phyloP scores from a whole-genome alignment of 2,329 filamentous ascomycete species.

The Parafenestella ontariensis region DNA sequence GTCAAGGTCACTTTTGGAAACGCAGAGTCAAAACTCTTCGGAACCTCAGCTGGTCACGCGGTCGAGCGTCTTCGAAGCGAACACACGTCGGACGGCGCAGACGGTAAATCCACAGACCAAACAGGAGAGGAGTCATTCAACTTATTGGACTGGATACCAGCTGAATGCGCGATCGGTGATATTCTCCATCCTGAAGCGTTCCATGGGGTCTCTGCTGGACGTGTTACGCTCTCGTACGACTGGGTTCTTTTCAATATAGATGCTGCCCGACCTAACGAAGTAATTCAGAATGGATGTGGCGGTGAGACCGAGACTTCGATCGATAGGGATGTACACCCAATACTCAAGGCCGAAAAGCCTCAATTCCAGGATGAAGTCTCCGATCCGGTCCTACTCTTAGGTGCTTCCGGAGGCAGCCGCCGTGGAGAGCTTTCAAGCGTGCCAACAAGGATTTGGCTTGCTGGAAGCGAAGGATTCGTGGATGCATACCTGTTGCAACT shows the following conservation, averaged over 20 bases:
- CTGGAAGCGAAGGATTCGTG: neutral
- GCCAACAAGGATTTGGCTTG: neutral
- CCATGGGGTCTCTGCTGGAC: neutral
- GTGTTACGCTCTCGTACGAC: neutral
- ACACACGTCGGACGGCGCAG: neutral
- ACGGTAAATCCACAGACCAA: neutral
- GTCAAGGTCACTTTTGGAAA: neutral
- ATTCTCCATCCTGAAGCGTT: neutral
- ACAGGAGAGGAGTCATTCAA: neutral
- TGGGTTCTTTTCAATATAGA: neutral
- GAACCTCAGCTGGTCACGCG: slow-evolving; percentile 1
- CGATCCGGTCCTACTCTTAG: slow-evolving; percentile 3
- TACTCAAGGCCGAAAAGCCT: neutral
- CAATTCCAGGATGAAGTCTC: slow-evolving; percentile 2
- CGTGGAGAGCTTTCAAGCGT: slow-evolving; percentile 4
- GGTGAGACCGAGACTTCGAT: neutral
- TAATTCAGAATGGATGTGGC: neutral
- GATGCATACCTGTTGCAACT: slow-evolving; percentile 4
- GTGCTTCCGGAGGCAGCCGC: neutral
- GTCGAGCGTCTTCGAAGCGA: neutral
- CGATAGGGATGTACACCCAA: neutral
- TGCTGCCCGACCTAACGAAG: neutral
- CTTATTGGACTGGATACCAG: neutral
- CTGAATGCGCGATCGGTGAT: neutral
- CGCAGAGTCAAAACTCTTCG: neutral